These are phyloP conservation scores for Sarocladium kiliense DNA, from an alignment of 2,329 filamentous ascomycete genomes.

Conservation along the genomic window DNA sequence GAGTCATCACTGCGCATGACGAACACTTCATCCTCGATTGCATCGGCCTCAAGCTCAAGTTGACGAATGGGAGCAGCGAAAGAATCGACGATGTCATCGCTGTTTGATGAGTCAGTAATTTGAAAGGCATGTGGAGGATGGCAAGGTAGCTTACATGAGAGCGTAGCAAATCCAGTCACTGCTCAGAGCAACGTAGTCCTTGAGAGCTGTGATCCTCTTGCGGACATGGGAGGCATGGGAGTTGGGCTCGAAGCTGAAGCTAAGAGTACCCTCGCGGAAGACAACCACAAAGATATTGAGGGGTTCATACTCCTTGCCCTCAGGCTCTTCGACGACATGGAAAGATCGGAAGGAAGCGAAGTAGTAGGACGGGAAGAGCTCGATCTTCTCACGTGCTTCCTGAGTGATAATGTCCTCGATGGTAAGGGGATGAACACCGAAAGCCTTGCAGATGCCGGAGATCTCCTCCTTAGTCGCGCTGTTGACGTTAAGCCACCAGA, in stretches of 20 bases:
- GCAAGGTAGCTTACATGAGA: constrained; percentile 84
- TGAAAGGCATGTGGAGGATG: too few relatives aligned
- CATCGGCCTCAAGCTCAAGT: constrained; percentile 83
- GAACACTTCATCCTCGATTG: constrained; percentile 94
- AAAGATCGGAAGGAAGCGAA: constrained; percentile 98
- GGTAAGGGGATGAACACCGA: constrained; percentile 91
- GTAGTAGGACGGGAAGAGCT: constrained; percentile 96
- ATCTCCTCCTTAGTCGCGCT: constrained; percentile 87
- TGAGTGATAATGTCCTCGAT: constrained; percentile 95
- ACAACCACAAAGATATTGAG: constrained; percentile 97
- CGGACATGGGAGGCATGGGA: constrained; percentile 84
- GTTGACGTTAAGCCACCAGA: constrained; percentile 98
- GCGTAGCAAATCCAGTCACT: constrained; percentile 99
- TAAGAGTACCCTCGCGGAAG: constrained; percentile 89
- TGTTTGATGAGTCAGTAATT: constrained; percentile 29
- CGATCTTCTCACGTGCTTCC: constrained; percentile 96
- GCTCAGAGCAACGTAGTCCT: constrained; percentile 90
- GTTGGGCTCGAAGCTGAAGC: constrained; percentile 88
- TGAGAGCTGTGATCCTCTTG: constrained; percentile 84
- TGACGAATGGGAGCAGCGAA: constrained; percentile 87
- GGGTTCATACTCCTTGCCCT: constrained; percentile 80
- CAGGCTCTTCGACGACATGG: constrained; percentile 69
- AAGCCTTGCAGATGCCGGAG: constrained; percentile 82
- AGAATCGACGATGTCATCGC: constrained; percentile 94
- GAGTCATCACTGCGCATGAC: constrained; percentile 88